phyloP scores from a whole-genome alignment of 208 protist species.

The Acanthamoeba comandoni region DNA sequence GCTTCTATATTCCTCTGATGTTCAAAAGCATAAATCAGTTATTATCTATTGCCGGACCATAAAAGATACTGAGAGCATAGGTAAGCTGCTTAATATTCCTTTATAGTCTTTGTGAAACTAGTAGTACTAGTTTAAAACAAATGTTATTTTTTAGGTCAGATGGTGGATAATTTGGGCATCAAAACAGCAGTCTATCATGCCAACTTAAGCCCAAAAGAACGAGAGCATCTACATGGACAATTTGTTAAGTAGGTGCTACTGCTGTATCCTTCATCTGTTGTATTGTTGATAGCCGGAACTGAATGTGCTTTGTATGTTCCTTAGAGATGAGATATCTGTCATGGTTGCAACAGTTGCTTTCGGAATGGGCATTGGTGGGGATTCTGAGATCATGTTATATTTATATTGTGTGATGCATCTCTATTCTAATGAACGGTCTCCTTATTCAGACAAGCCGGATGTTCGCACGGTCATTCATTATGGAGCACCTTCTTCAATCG shows the following conservation, averaged over 20 bases:
- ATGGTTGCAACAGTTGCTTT: slow-evolving; percentile 84
- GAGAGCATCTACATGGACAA: slow-evolving; percentile 21
- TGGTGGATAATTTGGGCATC: slow-evolving; percentile 10
- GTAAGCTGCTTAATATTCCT: background rate
- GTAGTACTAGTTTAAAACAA: background rate
- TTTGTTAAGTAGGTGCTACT: too few species aligned
- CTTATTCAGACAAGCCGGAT: slow-evolving; percentile 80
- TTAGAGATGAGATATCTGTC: slow-evolving; percentile 1
- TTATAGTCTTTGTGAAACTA: background rate
- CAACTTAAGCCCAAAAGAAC: background rate
- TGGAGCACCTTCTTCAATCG: slow-evolving; percentile 69
- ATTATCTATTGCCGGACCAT: slow-evolving; percentile 47
- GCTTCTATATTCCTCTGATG: background rate
- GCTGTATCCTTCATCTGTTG: too few species aligned
- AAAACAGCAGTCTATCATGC: slow-evolving; percentile 33
- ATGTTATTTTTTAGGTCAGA: background rate
- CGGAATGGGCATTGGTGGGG: slow-evolving; percentile 86
- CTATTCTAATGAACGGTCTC: background rate
- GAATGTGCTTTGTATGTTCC: too few species aligned
- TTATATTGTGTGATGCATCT: background rate
- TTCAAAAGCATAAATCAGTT: background rate
- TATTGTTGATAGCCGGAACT: too few species aligned
- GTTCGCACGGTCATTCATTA: slow-evolving; percentile 84
- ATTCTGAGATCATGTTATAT: background rate
- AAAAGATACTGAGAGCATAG: slow-evolving; percentile 44